Base-by-base conservation (phyloP, 2,329 filamentous ascomycete species). In the Neodidymelliopsis sp. region DNA sequence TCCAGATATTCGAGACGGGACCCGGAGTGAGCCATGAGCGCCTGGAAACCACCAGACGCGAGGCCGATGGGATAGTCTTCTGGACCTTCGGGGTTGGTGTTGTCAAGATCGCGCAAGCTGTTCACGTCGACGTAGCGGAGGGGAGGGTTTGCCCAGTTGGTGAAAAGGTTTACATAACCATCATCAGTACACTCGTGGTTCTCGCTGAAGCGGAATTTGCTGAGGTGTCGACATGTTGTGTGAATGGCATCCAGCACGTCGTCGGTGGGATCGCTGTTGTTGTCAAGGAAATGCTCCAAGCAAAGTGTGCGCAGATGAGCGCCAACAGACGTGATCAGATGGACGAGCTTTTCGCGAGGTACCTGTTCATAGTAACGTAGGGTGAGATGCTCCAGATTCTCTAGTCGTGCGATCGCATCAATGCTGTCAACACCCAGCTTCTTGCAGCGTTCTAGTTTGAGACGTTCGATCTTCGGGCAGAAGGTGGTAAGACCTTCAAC, bases 371-470 rank as follows among this genome's bases (percentile, higher is more conserved):
- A 79, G 39, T 91, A 78, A 45, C 89, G 82, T 7, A 97, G 79
- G 4, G 89, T 88, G 4, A 97, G 75, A 65, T 95, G 89, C 65
- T 90, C 77, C 2, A 97, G 81, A 0, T 79, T 77, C 10, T 77
- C 62, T 28, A 96, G 68, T 0, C 80, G 74, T 2, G 83, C 81
- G 29, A 97, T 84, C 4, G 82, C 77, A 35, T 80, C 75, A 34
- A 97, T 76, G 9, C 89, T 87, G 10, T 79, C 75, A 46, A 85
- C 80, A 0, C 84, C 86, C 15, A 94, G 76, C 54, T 86, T 83
- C 64, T 91, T 89, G 70, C 94, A 96, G 65, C 91, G 84, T 60
- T 85, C 85, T 25, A 97, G 77, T 73, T 96, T 97, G 40, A 97
- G 78, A 3, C 89, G 86, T 36, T 78, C 79, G 11, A 97, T 78